Percentiles rank a stretch among this genome's conserved stretches.
phyloP scores from a whole-genome alignment of 2,329 filamentous ascomycete species.

The Dactylonectria estremocensis region DNA sequence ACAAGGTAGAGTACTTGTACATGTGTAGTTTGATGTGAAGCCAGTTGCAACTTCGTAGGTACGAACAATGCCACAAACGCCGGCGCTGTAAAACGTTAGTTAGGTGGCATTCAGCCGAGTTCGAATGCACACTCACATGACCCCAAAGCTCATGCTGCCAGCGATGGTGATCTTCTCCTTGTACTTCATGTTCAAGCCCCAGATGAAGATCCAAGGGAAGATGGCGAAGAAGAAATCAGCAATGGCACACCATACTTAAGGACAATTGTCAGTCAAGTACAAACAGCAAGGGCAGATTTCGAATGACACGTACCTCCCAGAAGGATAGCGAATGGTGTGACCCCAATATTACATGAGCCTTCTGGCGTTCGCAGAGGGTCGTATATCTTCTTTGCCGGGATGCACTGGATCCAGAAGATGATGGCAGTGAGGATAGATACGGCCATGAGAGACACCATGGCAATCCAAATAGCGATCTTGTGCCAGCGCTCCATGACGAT shows the following conservation, averaged over 20 bases:
- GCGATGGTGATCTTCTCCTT: slow-evolving; percentile 60
- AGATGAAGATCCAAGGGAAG: slow-evolving; percentile 61
- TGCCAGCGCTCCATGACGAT: slow-evolving; percentile 53
- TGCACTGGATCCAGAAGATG: slow-evolving; percentile 32
- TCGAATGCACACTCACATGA: slow-evolving; percentile 50
- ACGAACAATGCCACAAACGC: slow-evolving; percentile 34
- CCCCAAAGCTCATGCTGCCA: slow-evolving; percentile 57
- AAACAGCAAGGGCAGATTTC: not conserved
- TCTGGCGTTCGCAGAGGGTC: slow-evolving; percentile 14
- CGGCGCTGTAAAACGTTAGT: slow-evolving; percentile 29
- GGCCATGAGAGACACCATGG: slow-evolving; percentile 36
- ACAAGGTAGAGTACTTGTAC: slow-evolving; percentile 3
- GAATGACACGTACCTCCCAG: slow-evolving; percentile 30
- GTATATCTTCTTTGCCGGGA: slow-evolving; percentile 33
- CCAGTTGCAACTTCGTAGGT: slow-evolving; percentile 33
- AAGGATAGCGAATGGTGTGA: slow-evolving; percentile 30
- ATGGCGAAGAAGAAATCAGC: slow-evolving; percentile 57
- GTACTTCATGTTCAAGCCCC: slow-evolving; percentile 59
- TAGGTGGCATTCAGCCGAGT: rapidly evolving
- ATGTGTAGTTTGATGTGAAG: slow-evolving; percentile 34
- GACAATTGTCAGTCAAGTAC: not conserved
- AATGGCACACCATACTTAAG: slow-evolving; percentile 41
- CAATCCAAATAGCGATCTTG: slow-evolving; percentile 51
- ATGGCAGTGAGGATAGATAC: slow-evolving; percentile 22
- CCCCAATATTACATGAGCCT: slow-evolving; percentile 19